Percentiles rank a stretch among this genome's conserved stretches.
Conservation (phyloP, 2,329 filamentous ascomycete species). For the Diaporthe aspalathi region DNA sequence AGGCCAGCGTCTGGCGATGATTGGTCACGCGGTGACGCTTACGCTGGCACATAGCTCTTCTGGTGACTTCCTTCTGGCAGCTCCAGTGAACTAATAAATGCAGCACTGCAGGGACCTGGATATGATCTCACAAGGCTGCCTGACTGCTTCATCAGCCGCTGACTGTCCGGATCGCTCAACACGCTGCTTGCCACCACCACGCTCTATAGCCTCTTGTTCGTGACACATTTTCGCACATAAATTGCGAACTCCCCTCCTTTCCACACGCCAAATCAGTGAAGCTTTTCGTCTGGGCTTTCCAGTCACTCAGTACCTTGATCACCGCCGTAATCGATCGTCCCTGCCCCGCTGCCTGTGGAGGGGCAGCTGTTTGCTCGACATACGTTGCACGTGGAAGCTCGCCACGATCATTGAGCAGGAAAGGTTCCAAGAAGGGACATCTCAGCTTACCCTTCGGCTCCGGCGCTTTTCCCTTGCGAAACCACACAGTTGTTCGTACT, state of each 20-base stretch:
- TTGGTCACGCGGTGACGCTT: slow-evolving; percentile 19
- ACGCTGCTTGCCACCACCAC: slow-evolving; percentile 8
- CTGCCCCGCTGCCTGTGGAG: slow-evolving; percentile 5
- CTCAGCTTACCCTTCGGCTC: background rate
- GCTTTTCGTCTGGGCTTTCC: background rate
- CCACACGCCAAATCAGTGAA: background rate
- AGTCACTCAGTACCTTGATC: background rate
- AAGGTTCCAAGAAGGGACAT: background rate
- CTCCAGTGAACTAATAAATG: slow-evolving; percentile 16
- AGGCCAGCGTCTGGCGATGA: slow-evolving; percentile 14
- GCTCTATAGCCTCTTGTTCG: background rate
- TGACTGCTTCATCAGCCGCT: slow-evolving; percentile 13
- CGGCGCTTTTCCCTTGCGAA: too few relatives aligned
- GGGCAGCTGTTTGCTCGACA: slow-evolving; percentile 13
- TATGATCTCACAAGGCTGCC: slow-evolving; percentile 36
- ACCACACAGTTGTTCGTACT: background rate
- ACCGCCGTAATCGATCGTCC: background rate
- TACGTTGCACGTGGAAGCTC: slow-evolving; percentile 10
- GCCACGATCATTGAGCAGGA: background rate
- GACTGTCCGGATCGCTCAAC: background rate
- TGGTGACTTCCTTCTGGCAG: slow-evolving; percentile 29
- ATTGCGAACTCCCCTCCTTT: background rate
- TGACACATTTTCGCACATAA: background rate
- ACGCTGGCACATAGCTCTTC: slow-evolving; percentile 27
- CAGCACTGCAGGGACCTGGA: background rate